A percentile compares a stretch with the other conserved stretches of the same genome.
These are phyloP conservation scores for Pyrenula aspistea DNA, from an alignment of 495 filamentous ascomycete genomes.

Conservation along the genomic window DNA sequence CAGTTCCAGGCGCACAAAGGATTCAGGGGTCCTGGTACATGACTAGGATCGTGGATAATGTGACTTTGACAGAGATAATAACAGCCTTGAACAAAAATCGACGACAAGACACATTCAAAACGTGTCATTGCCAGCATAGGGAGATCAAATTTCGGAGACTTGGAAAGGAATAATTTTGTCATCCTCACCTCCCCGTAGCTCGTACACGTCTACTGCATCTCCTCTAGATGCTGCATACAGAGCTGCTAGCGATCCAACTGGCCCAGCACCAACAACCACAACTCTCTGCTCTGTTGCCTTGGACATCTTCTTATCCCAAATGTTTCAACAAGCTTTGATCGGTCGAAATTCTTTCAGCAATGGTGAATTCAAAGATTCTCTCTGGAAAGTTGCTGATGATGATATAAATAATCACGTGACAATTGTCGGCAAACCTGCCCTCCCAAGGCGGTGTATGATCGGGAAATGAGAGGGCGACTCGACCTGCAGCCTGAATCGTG, in stretches of 20 bases:
- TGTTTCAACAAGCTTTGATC: too few species aligned
- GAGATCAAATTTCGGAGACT: too few species aligned
- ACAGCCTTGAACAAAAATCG: too few species aligned
- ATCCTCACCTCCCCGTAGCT: conserved; percentile 76
- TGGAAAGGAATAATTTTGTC: too few species aligned
- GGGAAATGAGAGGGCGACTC: neutral
- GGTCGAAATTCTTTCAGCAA: too few species aligned
- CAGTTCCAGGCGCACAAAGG: too few species aligned
- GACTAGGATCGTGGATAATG: neutral
- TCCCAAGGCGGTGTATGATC: neutral
- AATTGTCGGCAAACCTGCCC: neutral
- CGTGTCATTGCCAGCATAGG: too few species aligned
- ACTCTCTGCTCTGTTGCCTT: conserved; percentile 43
- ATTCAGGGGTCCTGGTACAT: neutral
- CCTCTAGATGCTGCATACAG: conserved; percentile 83
- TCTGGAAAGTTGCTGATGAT: too few species aligned
- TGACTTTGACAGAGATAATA: conserved; percentile 13
- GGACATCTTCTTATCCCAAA: too few species aligned
- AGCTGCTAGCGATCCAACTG: conserved; percentile 83
- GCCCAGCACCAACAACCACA: conserved; percentile 80
- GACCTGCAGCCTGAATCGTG: neutral
- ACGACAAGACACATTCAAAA: too few species aligned
- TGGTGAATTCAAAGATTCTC: too few species aligned
- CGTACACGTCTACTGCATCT: conserved; percentile 87
- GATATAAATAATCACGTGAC: neutral